Conservation (phyloP, 192 early-diverging fungal genomes). For the Mycoemilia scoparia region DNA sequence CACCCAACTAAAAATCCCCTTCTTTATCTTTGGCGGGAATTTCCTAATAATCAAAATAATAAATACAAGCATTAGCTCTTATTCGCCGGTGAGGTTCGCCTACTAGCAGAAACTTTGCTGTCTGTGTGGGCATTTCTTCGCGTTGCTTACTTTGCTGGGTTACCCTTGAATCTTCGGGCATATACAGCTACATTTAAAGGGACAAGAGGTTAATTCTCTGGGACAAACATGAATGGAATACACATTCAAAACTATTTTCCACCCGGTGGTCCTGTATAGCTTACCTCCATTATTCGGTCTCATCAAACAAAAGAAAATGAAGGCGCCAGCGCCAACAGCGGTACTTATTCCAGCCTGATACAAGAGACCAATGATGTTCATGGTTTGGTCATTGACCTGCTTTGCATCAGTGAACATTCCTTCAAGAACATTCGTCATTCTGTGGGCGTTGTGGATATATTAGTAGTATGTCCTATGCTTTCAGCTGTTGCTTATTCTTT, state of each 20-base stretch:
- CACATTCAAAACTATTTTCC: no score
- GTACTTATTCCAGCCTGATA: conserved; percentile 42
- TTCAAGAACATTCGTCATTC: no score
- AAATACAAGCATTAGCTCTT: neutral
- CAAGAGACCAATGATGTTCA: conserved; percentile 35
- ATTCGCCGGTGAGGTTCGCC: neutral
- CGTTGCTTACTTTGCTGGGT: conserved; percentile 9
- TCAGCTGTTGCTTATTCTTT: no score
- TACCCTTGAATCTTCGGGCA: conserved; percentile 27
- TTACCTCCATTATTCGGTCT: conserved; percentile 41
- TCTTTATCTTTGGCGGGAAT: conserved; percentile 47
- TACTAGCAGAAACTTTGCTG: no score
- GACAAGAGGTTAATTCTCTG: neutral
- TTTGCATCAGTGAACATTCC: conserved; percentile 24
- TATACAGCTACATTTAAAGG: conserved; percentile 19
- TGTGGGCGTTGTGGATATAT: no score
- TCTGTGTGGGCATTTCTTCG: conserved; percentile 3
- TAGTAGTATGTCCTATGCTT: no score
- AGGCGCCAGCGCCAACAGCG: conserved; percentile 31
- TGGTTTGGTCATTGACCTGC: conserved; percentile 20
- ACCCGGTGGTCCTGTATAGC: no score
- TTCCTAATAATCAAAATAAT: no score
- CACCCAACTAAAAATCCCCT: conserved; percentile 47
- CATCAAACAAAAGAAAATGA: conserved; percentile 34
- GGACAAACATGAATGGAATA: no score